Base-by-base conservation (phyloP, 2,329 filamentous ascomycete species). In the Fusarium penzigii region DNA sequence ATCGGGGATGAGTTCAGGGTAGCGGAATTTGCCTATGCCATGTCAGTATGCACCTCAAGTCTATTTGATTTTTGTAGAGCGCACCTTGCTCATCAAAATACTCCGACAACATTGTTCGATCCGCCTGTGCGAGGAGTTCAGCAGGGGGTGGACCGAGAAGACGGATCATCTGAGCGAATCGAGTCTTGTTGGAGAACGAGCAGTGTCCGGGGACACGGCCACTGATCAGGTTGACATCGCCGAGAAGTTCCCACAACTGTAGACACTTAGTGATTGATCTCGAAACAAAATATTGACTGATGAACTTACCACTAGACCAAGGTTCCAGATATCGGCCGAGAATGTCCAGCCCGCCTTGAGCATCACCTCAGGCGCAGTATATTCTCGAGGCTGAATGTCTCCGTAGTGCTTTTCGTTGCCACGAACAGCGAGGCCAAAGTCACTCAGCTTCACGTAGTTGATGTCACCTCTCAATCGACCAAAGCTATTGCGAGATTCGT, bases 261-360 rank as follows among this genome's bases (percentile, higher is more conserved):
- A 25, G 20, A 25, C 7, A 25, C 7, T 25, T 25, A 25, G 20
- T 25, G 20, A 5, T 25, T 25, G 20, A 4, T 25, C 20, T 25
- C 7, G 20, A 44, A 3, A 36, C 38, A 34, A 25, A 17, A 1
- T 5, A 8, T 8, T 9, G 39, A 61, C 34, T 63, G 54, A 45
- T 9, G 39, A 12, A 11, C 12, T 41, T 57, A 68, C 64, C 54
- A 70, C 64, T 5, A 65, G 58, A 16, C 64, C 67, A 8, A 70
- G 41, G 40, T 67, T 67, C 65, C 64, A 67, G 14, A 67, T 66
- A 46, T 70, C 68, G 10, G 60, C 63, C n/a, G 66, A 56, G 42
- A 68, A 70, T 9, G 59, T 60, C 68, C 67, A 70, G 6, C 58
- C 64, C 6, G 62, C 57, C 49, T 58, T 59, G 8, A 70, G 59